Conservation (phyloP, 2,329 filamentous ascomycete genomes). For the Coniella lustricola region DNA sequence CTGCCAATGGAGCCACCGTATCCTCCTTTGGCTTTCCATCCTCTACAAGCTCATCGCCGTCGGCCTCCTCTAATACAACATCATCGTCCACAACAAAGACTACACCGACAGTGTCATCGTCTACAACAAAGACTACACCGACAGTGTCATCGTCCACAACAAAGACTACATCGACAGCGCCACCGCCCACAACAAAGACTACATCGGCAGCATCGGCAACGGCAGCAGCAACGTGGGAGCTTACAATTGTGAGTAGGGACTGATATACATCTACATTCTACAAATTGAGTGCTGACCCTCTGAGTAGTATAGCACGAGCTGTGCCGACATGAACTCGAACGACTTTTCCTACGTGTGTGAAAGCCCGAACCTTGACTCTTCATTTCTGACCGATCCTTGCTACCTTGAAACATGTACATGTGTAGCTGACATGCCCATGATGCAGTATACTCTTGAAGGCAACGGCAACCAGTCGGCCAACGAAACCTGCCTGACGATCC, state of each 20-base stretch:
- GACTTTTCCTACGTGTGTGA: background rate
- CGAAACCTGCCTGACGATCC: background rate
- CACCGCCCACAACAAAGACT: background rate
- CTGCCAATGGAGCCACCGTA: background rate
- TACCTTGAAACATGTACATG: no score
- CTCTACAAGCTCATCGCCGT: no score
- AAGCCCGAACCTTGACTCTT: background rate
- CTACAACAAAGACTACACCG: no score
- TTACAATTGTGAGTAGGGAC: conserved; percentile 2
- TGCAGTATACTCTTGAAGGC: background rate
- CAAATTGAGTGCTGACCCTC: background rate
- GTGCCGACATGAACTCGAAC: background rate
- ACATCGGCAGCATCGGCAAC: background rate
- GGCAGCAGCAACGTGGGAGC: conserved; percentile 1
- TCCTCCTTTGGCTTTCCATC: conserved; percentile 1
- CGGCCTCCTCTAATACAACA: background rate
- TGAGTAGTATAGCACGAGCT: background rate
- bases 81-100: background rate
- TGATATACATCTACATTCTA: background rate
- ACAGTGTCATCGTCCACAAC: no score
- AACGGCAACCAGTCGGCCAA: background rate
- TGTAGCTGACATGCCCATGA: background rate
- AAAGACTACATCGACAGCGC: background rate
- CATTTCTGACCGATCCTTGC: background rate
- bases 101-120: no score